Evolutionary conservation across 352 stramenopile genomes (phyloP), one percentile per base, ranked within the genome.

Genomic region (Phytophthora agathidicida): DNA sequence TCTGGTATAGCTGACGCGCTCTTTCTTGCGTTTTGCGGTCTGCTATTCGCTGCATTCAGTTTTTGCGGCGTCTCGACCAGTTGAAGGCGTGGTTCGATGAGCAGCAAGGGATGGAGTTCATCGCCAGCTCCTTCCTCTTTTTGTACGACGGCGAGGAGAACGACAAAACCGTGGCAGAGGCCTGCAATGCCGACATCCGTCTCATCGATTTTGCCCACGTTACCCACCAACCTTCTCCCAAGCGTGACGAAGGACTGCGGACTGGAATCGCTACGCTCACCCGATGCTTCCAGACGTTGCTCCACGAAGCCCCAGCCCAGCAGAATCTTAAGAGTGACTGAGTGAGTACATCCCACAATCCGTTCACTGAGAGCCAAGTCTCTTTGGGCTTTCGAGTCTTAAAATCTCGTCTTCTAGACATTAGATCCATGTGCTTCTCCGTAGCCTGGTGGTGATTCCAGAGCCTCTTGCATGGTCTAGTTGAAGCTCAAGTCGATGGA

Each of bases 81-180:
- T 65, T 97, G n/a, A 55, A 77, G 24, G 19, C 32, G 14, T 96
- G 86, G 83, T 93, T 97, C 39, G 63, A 92, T 6, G 54, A 77
- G 48, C 95, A 98, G 57, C 58, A 79, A 33, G 66, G 76, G 24
- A 85, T 89, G 23, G 67, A 83, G 44, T 98, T 99, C 75, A 97
- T 97, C 71, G 91, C 91, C 2, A 98, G 93, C 56, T 98, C 95
- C 11, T 81, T 99, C 52, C 69, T 99, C 39, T 96, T 99, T 36
- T 75, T 98, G 5, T 98, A 98, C 73, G 89, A 98, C 69, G 89
- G 78, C 35, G 59, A 85, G 10, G 43, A 42, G 2, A 35, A 35
- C n/a, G 37, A 8, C 16, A 49, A 54, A 8, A 22, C 37, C 13
- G 9, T 27, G 23, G 28, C 28, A 19, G 45, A 42, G 1, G 39